Base-by-base conservation (phyloP, 2,329 filamentous ascomycete species). In the Aspergillus neotritici region DNA sequence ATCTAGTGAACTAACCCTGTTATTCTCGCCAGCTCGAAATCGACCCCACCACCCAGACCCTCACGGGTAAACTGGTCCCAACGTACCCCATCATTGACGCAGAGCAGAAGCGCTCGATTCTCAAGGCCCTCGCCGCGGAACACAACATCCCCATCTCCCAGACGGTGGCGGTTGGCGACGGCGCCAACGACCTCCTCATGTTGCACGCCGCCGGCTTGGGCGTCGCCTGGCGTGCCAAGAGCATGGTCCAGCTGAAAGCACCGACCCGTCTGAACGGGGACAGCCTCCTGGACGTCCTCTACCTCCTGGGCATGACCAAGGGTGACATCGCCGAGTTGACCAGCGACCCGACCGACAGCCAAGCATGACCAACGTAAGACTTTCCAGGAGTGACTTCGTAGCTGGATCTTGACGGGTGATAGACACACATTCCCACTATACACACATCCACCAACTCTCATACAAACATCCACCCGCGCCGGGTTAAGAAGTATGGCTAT, bases 171-270 rank as follows among this genome's bases (percentile, higher is more conserved):
- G 73, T 84, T 2, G 80, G 80, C 8, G 80, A 84, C 53, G 80
- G 80, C 29, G 80, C 79, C 16, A 84, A 84, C 51, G 80, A 84
- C 55, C 65, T 84, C 17, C 73, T 75, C 12, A 84, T 84, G 80
- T 78, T 84, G 63, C 70, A 75, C 37, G 72, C 75, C 5, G 79
- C 80, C 5, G 80, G 78, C 5, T 58, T 83, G 34, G 80, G 80
- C 8, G 73, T 83, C 6, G 80, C 80, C 6, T 82, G 80, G 67
- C 76, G 78, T 49, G 80, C 80, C 25, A 84, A 84, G 68, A 74
- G 72, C 37, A 81, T 76, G 59, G 80, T 84, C 34, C 80, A 83
- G 61, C 66, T 74, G 49, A 73, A 77, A 51, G 80, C 80, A 10
- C 80, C 80, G 1, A 73, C 75, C 14, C 70, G 77, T 40, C 55